Percentiles rank a stretch among this genome's conserved stretches.
These are phyloP conservation scores for Clohesyomyces aquaticus DNA, from an alignment of 495 filamentous ascomycete species.

Conservation along the genomic window DNA sequence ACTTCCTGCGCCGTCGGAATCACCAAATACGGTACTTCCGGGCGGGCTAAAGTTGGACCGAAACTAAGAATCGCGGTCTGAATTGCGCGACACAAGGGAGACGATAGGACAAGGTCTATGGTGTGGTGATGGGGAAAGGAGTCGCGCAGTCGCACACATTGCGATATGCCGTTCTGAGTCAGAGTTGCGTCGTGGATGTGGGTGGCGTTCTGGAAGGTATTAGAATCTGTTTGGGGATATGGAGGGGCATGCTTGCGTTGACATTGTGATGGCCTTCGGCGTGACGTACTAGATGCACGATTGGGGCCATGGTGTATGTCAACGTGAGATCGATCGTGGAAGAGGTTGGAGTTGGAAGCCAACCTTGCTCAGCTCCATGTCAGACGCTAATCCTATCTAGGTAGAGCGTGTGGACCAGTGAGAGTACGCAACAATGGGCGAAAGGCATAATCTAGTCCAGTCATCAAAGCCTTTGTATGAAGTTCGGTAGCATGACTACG, in stretches of 20 bases:
- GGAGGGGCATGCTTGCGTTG: conserved; percentile 29
- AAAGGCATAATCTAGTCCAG: too few relatives aligned
- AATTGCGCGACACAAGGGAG: conserved; percentile 80
- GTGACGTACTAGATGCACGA: conserved; percentile 43
- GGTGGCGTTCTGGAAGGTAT: conserved; percentile 53
- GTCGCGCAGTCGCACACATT: conserved; percentile 67
- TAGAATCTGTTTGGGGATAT: not conserved
- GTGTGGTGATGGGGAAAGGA: conserved; percentile 67
- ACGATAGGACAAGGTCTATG: conserved; percentile 74
- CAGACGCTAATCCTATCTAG: too few relatives aligned
- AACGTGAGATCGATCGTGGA: too few relatives aligned
- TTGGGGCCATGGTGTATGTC: conserved; percentile 21
- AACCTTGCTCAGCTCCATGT: too few relatives aligned
- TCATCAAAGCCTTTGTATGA: too few relatives aligned
- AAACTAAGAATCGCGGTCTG: conserved; percentile 79
- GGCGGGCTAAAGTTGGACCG: conserved; percentile 55
- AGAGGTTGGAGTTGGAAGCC: too few relatives aligned
- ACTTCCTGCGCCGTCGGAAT: conserved; percentile 83
- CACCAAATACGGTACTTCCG: conserved; percentile 57
- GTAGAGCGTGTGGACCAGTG: too few relatives aligned
- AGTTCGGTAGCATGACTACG: too few relatives aligned
- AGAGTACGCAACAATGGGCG: too few relatives aligned
- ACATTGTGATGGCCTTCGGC: conserved; percentile 83
- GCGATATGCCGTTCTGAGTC: conserved; percentile 73
- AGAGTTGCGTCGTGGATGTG: conserved; percentile 71